Evolutionary conservation across 768 basidiomycete genomes (phyloP), one percentile per base, ranked within the genome.

Genomic region (Suillus alpinus): DNA sequence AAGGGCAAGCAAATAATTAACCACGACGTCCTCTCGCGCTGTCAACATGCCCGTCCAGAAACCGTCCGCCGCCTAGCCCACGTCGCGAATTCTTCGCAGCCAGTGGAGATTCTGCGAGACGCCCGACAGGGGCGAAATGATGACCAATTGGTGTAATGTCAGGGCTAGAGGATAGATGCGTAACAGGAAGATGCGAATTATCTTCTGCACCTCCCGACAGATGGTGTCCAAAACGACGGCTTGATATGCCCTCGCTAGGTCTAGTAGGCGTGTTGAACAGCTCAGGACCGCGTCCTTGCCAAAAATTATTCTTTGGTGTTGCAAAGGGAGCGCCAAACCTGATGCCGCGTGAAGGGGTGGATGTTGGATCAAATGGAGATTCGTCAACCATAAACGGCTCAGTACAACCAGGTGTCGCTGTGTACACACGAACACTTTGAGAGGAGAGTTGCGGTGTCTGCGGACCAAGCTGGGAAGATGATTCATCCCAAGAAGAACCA

Each of bases 311-410:
- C 70, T 87, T 89, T n/a, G 87, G 88, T 20, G 87, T 89, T 43
- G 81, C 74, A 66, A 87, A 87, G 2, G 85, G 75, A 16, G 73
- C 68, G 46, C 78, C 79, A 65, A 89, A 85, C 67, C 78, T 84
- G 65, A 91, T 85, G 4, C 90, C 89, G 47, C 91, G 78, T n/a
- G 91, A 92, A 4, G 91, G 91, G 9, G 91, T 92, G 20, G 89
- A 88, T 29, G 86, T 85, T 6, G 90, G 89, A 70, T 93, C 90
- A 67, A 91, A 93, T 1, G 86, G 83, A 6, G 80, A 76, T 44
- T 85, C 85, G 18, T 87, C 84, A 23, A 73, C 72, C 4, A 59
- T 39, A 52, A 64, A 72, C 18, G 62, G 52, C 43, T 80, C 79
- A 52, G 74, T 69, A 34, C 74, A 67, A 37, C 76, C 67, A 23